A percentile compares a stretch with the other conserved stretches of the same genome.
These are phyloP conservation scores for Floccularia luteovirens DNA, from an alignment of 768 basidiomycete species.

Conservation along the genomic window DNA sequence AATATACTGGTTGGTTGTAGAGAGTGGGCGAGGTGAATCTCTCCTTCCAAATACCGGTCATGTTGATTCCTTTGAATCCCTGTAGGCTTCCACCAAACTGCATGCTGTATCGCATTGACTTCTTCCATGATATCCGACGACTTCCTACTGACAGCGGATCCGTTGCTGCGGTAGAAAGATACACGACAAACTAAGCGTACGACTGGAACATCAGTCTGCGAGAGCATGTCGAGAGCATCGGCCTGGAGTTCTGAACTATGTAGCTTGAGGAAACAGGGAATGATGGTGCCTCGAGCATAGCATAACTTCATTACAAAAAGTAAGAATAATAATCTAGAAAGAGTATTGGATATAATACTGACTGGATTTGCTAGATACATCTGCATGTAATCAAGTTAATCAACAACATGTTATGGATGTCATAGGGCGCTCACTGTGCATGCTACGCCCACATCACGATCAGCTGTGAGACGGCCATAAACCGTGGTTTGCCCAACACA, in stretches of 20 bases:
- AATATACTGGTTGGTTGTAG: slow-evolving; percentile 8
- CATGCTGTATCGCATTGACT: slow-evolving; percentile 5
- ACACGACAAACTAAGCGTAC: too few species aligned
- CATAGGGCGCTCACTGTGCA: slow-evolving; percentile 2
- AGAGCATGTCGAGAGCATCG: slow-evolving; percentile 3
- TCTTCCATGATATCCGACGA: not conserved
- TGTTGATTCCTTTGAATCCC: slow-evolving; percentile 2
- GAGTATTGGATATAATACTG: not conserved
- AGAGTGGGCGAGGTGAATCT: slow-evolving; percentile 12
- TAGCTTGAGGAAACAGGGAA: slow-evolving; percentile 1
- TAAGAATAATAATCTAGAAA: not conserved
- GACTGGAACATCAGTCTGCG: slow-evolving; percentile 3
- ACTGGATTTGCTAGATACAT: not conserved
- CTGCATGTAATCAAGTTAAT: not conserved
- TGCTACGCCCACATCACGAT: not conserved
- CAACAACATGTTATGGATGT: not conserved
- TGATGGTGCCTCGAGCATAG: not conserved
- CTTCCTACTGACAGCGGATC: not conserved
- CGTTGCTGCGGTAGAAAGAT: too few species aligned
- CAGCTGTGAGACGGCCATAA: slow-evolving; percentile 1
- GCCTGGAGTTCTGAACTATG: slow-evolving; percentile 4
- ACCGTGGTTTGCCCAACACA: slow-evolving; percentile 2
- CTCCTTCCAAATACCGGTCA: slow-evolving; percentile 11
- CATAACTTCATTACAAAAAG: not conserved
- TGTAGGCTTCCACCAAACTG: slow-evolving; percentile 10